These are phyloP conservation scores for Tetrastigma voinierianum DNA, from an alignment of 164 flowering plant species.

Conservation along the genomic window DNA sequence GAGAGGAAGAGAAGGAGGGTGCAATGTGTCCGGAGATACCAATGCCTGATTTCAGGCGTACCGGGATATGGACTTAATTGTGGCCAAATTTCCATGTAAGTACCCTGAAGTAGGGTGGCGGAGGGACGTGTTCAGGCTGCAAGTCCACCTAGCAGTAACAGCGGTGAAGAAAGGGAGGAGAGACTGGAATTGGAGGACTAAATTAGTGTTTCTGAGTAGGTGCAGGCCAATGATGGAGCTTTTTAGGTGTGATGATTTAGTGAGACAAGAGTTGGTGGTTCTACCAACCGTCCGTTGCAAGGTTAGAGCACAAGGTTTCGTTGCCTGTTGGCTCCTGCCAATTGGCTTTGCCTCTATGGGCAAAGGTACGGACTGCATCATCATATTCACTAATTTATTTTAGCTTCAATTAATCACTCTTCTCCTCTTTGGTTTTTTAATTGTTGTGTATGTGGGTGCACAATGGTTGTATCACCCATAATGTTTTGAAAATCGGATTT, in stretches of 20 bases:
- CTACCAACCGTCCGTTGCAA: constrained; percentile 42
- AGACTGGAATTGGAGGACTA: constrained; percentile 36
- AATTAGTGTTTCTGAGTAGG: constrained; percentile 60
- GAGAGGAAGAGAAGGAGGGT: constrained; percentile 86
- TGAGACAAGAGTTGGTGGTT: constrained; percentile 77
- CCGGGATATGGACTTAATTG: constrained; percentile 55
- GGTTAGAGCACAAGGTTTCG: constrained; percentile 59
- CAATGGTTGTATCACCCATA: too few species aligned
- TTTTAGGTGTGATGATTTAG: constrained; percentile 73
- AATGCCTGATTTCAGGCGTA: constrained; percentile 54
- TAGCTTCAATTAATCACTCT: not conserved
- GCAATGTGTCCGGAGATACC: constrained; percentile 84
- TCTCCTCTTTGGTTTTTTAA: not conserved
- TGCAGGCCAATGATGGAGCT: constrained; percentile 92
- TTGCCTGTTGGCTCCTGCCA: constrained; percentile 86
- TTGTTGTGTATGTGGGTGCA: too few species aligned
- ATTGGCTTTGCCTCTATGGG: constrained; percentile 86
- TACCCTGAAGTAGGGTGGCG: constrained; percentile 61
- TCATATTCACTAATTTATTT: not conserved
- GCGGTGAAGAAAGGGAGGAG: constrained; percentile 63
- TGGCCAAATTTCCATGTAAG: constrained; percentile 73
- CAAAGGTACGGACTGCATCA: constrained; percentile 44
- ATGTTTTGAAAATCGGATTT: too few species aligned
- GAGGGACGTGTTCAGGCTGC: constrained; percentile 73
- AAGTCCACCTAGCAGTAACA: constrained; percentile 71